These are phyloP conservation scores for Crataegus laevigata DNA, from an alignment of 306 rosid genomes.

Conservation along the genomic window DNA sequence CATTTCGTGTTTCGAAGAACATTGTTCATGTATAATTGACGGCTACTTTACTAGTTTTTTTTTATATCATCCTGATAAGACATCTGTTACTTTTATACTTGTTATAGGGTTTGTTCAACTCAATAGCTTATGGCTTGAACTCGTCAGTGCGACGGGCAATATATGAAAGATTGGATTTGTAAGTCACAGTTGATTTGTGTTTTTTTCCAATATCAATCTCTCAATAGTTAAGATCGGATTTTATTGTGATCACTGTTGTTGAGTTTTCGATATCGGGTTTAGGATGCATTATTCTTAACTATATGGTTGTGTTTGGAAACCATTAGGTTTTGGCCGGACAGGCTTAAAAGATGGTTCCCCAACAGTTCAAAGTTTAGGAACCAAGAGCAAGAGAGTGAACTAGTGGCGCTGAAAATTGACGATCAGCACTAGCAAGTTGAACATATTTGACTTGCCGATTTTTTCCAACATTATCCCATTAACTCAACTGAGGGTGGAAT, in stretches of 20 bases:
- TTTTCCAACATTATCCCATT: conserved; percentile 9
- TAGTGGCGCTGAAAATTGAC: conserved; percentile 45
- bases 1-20: neutral
- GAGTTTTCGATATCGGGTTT: neutral
- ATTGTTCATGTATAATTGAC: neutral
- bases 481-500: conserved; percentile 7
- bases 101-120: conserved; percentile 88
- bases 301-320: conserved; percentile 8
- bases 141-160: conserved; percentile 93
- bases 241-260: neutral
- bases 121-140: conserved; percentile 95
- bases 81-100: neutral
- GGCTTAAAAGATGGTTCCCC: conserved; percentile 66
- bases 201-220: neutral
- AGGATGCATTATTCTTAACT: neutral
- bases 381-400: conserved; percentile 74
- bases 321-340: conserved; percentile 80
- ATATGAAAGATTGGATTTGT: conserved; percentile 79
- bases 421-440: conserved; percentile 38
- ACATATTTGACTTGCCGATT: neutral
- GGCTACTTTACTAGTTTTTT: neutral
- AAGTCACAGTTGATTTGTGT: conserved; percentile 16
- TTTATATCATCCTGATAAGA: neutral
- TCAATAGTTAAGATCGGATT: neutral
- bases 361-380: conserved; percentile 53